Evolutionary conservation across 495 filamentous ascomycete species (phyloP).

Genomic region (Coniosporium apollinis): DNA sequence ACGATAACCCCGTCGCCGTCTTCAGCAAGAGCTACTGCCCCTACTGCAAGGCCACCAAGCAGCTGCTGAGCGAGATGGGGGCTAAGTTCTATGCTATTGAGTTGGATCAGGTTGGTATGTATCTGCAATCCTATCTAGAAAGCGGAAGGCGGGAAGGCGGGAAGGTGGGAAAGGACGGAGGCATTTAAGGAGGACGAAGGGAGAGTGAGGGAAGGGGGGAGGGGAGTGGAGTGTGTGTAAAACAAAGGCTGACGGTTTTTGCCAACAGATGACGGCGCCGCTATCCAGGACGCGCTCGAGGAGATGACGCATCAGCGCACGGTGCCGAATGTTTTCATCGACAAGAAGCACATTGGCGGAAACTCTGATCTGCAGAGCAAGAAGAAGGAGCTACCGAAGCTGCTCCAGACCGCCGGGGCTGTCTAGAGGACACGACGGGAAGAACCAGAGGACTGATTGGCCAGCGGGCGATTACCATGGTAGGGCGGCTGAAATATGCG

Average conservation of each 20-base stretch:
- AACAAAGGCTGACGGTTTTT: too few species aligned
- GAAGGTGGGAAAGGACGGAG: too few species aligned
- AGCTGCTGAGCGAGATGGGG: slow-evolving; percentile 44
- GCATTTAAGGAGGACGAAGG: too few species aligned
- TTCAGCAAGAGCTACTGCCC: slow-evolving; percentile 97
- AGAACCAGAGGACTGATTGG: too few species aligned
- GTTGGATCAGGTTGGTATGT: slow-evolving; percentile 67
- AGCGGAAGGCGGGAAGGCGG: not conserved
- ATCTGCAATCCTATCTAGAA: not conserved
- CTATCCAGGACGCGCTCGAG: slow-evolving; percentile 65
- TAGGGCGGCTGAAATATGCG: too few species aligned
- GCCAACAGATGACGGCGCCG: slow-evolving; percentile 52
- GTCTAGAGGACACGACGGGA: slow-evolving; percentile 30
- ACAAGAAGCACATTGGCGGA: slow-evolving; percentile 78
- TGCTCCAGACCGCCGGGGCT: slow-evolving; percentile 53
- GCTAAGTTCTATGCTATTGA: slow-evolving; percentile 65
- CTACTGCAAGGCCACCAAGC: slow-evolving; percentile 75
- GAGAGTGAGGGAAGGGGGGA: too few species aligned
- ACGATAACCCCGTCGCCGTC: slow-evolving; percentile 84
- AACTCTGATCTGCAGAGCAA: slow-evolving; percentile 80
- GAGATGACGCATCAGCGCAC: slow-evolving; percentile 69
- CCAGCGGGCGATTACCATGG: too few species aligned
- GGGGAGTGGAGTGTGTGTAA: too few species aligned
- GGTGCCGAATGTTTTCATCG: slow-evolving; percentile 93
- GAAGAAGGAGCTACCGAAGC: slow-evolving; percentile 34